A percentile compares a stretch with the other conserved stretches of the same genome.
phyloP scores from a whole-genome alignment of 148 eudicot species.

The Tetragonia tetragonoides region DNA sequence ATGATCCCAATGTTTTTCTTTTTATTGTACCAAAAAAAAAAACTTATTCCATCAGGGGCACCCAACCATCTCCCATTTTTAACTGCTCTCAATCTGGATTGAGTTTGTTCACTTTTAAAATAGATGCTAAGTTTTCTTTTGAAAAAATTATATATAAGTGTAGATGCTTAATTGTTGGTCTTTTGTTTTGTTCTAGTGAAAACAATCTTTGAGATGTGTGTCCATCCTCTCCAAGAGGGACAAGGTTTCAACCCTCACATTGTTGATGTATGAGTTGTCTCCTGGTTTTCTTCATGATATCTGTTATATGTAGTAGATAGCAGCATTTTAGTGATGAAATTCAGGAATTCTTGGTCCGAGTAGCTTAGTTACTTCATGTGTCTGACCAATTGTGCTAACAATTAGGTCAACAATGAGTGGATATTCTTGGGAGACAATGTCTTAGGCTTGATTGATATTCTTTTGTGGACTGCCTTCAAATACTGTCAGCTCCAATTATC shows the following conservation, averaged over 20 bases:
- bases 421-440: not conserved
- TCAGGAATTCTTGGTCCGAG: not conserved
- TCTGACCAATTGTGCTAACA: not conserved
- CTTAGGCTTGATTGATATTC: not conserved
- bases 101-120: too few species aligned
- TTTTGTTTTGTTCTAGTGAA: not conserved
- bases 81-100: too few species aligned
- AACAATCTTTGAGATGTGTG: not conserved
- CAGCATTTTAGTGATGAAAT: not conserved
- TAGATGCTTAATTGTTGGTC: not conserved
- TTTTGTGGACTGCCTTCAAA: not conserved
- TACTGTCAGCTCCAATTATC: not conserved
- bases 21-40: too few species aligned
- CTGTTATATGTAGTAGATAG: not conserved
- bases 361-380: not conserved
- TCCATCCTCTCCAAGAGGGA: not conserved
- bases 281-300: not conserved
- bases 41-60: too few species aligned
- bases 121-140: not conserved
- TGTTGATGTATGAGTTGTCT: not conserved
- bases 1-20: too few species aligned
- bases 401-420: not conserved
- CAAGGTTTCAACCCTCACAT: not conserved
- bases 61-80: too few species aligned
- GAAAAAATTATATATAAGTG: too few species aligned